These are phyloP conservation scores for Irpex sp. DNA, from an alignment of 1,284 basidiomycete species.

Conservation along the genomic window DNA sequence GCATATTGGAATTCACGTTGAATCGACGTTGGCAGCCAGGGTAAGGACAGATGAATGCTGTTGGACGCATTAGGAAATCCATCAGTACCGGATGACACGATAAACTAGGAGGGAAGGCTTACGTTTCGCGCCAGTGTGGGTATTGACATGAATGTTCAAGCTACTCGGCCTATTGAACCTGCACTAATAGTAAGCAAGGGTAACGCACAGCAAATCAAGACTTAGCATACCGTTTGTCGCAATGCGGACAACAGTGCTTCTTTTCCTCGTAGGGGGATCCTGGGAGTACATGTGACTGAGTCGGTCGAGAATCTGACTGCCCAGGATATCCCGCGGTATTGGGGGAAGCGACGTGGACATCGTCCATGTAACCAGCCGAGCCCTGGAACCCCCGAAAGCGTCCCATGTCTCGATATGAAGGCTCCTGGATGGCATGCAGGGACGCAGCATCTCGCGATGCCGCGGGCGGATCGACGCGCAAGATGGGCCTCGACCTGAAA, in stretches of 20 bases:
- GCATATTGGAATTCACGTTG: conserved; percentile 44
- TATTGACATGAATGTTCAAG: conserved; percentile 39
- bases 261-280: conserved; percentile 21
- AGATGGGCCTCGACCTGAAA: background rate
- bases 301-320: background rate
- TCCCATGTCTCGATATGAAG: background rate
- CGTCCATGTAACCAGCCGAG: background rate
- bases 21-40: conserved; percentile 37
- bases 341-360: background rate
- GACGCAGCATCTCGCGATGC: background rate
- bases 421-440: background rate
- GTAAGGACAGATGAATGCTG: conserved; percentile 35
- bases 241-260: conserved; percentile 35
- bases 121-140: conserved; percentile 41
- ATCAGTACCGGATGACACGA: background rate
- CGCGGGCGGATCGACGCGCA: background rate
- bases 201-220: background rate
- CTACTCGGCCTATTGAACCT: conserved; percentile 41
- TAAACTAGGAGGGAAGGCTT: conserved; percentile 12
- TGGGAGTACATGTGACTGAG: background rate
- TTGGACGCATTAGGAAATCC: background rate
- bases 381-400: background rate
- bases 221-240: conserved; percentile 28
- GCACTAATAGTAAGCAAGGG: background rate
- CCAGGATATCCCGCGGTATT: background rate